phyloP scores from a whole-genome alignment of 768 basidiomycete species.

The Auricularia sp. region DNA sequence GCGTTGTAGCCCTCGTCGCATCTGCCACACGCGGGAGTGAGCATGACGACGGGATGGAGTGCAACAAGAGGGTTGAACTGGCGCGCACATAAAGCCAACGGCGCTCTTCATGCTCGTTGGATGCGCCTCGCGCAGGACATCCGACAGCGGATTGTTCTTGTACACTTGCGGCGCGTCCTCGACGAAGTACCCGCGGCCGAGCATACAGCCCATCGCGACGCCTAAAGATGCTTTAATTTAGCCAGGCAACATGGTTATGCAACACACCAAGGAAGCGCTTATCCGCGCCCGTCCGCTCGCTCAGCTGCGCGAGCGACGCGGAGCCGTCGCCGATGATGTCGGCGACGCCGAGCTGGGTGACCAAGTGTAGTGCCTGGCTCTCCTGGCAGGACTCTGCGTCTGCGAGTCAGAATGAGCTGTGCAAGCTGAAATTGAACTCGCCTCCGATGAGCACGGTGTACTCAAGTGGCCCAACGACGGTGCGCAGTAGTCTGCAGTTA shows the following conservation, averaged over 20 bases:
- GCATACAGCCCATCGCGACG: conserved; percentile 5
- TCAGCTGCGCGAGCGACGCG: background rate
- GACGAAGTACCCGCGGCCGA: conserved; percentile 3
- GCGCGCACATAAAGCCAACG: background rate
- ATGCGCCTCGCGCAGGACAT: background rate
- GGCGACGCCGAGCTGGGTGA: background rate
- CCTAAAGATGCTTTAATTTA: background rate
- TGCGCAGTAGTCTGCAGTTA: background rate
- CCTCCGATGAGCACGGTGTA: background rate
- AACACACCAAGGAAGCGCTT: background rate
- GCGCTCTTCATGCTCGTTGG: no score
- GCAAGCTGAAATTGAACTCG: background rate
- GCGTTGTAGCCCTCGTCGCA: background rate
- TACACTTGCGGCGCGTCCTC: background rate
- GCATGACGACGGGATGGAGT: background rate
- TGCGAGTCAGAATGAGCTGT: background rate
- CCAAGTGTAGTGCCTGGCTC: conserved; percentile 3
- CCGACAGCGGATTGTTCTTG: background rate
- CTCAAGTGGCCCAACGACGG: background rate
- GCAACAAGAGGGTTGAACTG: background rate
- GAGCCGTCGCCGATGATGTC: background rate
- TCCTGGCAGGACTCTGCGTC: conserved; percentile 4
- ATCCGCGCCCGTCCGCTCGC: no score
- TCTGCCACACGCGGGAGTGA: background rate
- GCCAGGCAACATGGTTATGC: background rate